These are phyloP conservation scores for Exsudoporus frostii DNA, from an alignment of 768 basidiomycete species.

Conservation along the genomic window DNA sequence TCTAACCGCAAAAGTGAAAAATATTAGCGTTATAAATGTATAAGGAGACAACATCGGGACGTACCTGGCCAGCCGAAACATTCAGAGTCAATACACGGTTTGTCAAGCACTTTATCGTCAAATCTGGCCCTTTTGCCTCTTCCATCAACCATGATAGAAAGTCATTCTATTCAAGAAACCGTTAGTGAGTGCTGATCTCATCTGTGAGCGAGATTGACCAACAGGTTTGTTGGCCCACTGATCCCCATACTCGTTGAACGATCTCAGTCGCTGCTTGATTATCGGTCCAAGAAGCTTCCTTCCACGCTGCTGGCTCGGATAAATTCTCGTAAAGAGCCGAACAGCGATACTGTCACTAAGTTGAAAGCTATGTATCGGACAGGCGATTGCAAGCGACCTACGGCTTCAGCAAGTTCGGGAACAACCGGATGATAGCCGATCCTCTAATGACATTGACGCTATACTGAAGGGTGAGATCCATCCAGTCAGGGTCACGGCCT, in stretches of 20 bases:
- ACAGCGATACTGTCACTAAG: neutral
- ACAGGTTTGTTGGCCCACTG: constrained; percentile 34
- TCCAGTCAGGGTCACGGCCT: constrained; percentile 26
- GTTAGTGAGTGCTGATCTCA: neutral
- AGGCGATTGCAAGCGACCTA: neutral
- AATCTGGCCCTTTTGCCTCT: constrained; percentile 15
- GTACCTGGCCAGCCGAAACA: neutral
- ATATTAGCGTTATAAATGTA: neutral
- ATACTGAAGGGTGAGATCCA: constrained; percentile 28
- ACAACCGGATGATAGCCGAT: constrained; percentile 17
- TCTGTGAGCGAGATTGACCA: neutral
- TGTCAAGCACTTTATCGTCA: constrained; percentile 19
- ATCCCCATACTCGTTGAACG: constrained; percentile 19
- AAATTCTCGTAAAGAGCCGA: constrained; percentile 6
- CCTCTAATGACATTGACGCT: constrained; percentile 26
- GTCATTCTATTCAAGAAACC: constrained; percentile 23
- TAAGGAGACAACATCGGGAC: neutral
- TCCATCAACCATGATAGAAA: constrained; percentile 33
- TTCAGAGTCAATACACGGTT: neutral
- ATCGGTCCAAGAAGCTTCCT: constrained; percentile 26
- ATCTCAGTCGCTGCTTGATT: constrained; percentile 26
- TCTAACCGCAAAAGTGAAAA: neutral
- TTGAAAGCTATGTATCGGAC: neutral
- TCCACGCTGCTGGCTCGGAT: neutral
- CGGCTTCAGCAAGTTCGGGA: constrained; percentile 22